These are phyloP conservation scores for Pulveroboletus sp. DNA, from an alignment of 768 basidiomycete genomes.

Conservation along the genomic window DNA sequence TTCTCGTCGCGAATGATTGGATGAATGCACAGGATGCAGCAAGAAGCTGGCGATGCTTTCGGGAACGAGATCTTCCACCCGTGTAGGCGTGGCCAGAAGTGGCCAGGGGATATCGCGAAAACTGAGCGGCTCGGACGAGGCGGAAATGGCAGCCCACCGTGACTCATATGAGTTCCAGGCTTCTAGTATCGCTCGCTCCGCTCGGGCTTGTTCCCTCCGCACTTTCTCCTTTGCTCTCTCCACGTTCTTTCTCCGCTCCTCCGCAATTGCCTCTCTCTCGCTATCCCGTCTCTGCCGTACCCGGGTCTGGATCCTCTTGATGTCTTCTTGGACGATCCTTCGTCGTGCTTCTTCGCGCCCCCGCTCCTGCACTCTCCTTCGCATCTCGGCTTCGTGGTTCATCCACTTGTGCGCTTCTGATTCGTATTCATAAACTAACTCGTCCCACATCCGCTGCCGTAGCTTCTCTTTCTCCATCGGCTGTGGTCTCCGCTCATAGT, in stretches of 20 bases:
- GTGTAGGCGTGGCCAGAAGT: conserved; percentile 37
- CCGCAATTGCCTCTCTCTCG: conserved; percentile 43
- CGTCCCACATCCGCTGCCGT: conserved; percentile 46
- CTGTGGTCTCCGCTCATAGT: conserved; percentile 22
- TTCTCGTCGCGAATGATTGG: conserved; percentile 54
- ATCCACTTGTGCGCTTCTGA: conserved; percentile 51
- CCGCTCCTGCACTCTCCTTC: conserved; percentile 41
- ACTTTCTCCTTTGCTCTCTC: conserved; percentile 39
- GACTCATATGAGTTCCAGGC: conserved; percentile 64
- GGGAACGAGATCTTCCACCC: conserved; percentile 47
- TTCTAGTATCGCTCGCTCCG: conserved; percentile 44
- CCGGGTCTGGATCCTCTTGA: conserved; percentile 48
- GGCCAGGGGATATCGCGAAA: conserved; percentile 78
- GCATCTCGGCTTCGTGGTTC: conserved; percentile 43
- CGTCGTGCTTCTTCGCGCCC: conserved; percentile 41
- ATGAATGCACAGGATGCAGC: conserved; percentile 60
- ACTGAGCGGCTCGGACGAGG: conserved; percentile 42
- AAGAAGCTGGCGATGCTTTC: conserved; percentile 57
- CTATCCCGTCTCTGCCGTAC: conserved; percentile 47
- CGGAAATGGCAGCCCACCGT: conserved; percentile 52
- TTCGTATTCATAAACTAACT: conserved; percentile 47
- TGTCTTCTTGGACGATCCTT: conserved; percentile 49
- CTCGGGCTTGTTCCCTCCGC: conserved; percentile 37
- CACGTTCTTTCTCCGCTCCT: conserved; percentile 39
- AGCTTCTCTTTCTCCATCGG: conserved; percentile 28